Base-by-base conservation (phyloP, 164 flowering plant genomes). In the Kalanchoe fedtschenkoi region DNA sequence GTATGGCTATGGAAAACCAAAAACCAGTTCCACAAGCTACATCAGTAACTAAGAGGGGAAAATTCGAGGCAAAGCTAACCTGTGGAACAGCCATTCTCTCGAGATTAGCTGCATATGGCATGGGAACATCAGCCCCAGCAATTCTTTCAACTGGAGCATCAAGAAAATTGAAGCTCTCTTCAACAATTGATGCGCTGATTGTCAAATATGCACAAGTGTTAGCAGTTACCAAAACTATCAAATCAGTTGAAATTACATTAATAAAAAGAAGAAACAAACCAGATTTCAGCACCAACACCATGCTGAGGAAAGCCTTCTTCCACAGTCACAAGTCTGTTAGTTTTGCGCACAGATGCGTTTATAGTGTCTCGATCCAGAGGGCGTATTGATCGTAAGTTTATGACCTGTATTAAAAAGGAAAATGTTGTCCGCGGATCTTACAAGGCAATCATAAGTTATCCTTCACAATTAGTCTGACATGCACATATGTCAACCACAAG, bases 251-350 rank as follows among this genome's bases (percentile, higher is more conserved):
- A 43, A n/a, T 41, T 64, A 62, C 69, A 62, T 55, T 0, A 58
- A 19, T 10, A 3, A 34, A 37, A 58, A 34, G 26, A 28, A 16
- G 65, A 5, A 28, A 34, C 32, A 32, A 66, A 86, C 99, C 99
- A 86, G 71, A 93, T 93, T 74, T 93, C 98, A 47, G 97, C 95
- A 15, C 97, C 96, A 67, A 93, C 92, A 56, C 97, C 97, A 71
- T 90, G 96, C 69, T 93, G 97, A 63, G 97, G 97, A 65, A 86
- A 84, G 26, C 92, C 97, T 78, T 93, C 98, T 69, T 93, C 98
- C 44, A 90, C 84, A 0, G 97, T 90, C 8, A 93, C 86, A 34
- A 93, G 79, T 68, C 97, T 79, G 73, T 81, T 93, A 28, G 98
- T 93, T 76, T 93, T 93, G 73, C 88, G 77, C 8, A 93, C 92